Evolutionary conservation across 805 yeast species (phyloP).

Genomic region (Lipomyces starkeyi): DNA sequence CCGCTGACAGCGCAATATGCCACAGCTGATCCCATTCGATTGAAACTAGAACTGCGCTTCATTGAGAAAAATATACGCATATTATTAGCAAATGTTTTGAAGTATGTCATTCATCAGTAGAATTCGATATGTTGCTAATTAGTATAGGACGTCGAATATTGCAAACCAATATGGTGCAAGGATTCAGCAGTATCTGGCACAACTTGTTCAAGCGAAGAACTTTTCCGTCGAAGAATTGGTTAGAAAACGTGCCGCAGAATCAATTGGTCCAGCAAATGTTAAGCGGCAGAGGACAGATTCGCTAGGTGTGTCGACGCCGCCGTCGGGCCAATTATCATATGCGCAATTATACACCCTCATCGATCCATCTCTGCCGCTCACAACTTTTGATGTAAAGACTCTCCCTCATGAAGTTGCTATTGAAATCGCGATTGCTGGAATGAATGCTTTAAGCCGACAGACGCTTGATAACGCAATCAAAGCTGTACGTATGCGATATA

Average conservation of each 20-base stretch:
- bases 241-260: constrained; percentile 44
- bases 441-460: constrained; percentile 58
- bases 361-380: constrained; percentile 62
- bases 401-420: constrained; percentile 69
- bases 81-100: constrained; percentile 38
- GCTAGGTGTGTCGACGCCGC: constrained; percentile 10
- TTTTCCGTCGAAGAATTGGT: constrained; percentile 34
- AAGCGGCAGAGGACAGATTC: constrained; percentile 37
- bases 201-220: constrained; percentile 40
- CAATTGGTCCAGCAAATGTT: constrained; percentile 36
- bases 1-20: constrained; percentile 36
- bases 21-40: constrained; percentile 29
- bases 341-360: constrained; percentile 72
- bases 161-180: constrained; percentile 47
- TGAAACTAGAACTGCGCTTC: constrained; percentile 62
- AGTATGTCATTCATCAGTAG: constrained; percentile 16
- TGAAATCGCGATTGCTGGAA: constrained; percentile 69
- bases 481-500: constrained; percentile 51
- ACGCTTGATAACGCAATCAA: constrained; percentile 68
- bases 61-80: constrained; percentile 61
- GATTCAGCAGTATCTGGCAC: constrained; percentile 43
- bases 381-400: constrained; percentile 70
- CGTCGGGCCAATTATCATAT: constrained; percentile 48
- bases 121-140: neutral
- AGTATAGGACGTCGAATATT: constrained; percentile 26